These are phyloP conservation scores for Clarkia xantiana DNA, from an alignment of 345 rosid genomes.

Conservation along the genomic window DNA sequence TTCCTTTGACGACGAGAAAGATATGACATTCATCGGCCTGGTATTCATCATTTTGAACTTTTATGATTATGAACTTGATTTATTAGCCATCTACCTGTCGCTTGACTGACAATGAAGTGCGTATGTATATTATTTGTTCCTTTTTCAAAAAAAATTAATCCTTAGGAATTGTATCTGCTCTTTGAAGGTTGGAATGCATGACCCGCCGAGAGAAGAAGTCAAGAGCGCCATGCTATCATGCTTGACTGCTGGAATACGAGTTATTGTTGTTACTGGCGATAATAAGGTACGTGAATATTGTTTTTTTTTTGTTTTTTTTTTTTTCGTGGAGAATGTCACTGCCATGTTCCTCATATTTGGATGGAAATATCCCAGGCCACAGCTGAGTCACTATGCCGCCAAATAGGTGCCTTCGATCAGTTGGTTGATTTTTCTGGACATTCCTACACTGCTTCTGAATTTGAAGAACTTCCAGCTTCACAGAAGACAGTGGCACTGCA, in stretches of 20 bases:
- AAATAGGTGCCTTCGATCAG: constrained; percentile 95
- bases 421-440: constrained; percentile 61
- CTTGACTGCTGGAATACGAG: constrained; percentile 99
- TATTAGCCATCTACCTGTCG: neutral
- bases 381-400: constrained; percentile 88
- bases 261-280: constrained; percentile 97
- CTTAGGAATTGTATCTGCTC: neutral
- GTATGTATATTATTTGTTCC: too few relatives aligned
- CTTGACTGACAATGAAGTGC: too few relatives aligned
- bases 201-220: constrained; percentile 98
- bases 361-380: constrained; percentile 57
- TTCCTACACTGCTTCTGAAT: constrained; percentile 92
- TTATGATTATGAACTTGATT: constrained; percentile 4
- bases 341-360: constrained; percentile 8
- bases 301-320: constrained; percentile 3
- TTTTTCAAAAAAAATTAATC: too few relatives aligned
- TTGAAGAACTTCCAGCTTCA: constrained; percentile 84
- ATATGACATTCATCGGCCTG: constrained; percentile 97
- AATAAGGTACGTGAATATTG: constrained; percentile 54
- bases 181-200: constrained; percentile 94
- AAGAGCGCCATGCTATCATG: constrained; percentile 89
- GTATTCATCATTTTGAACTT: constrained; percentile 56
- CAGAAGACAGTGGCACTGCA: constrained; percentile 78
- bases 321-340: constrained; percentile 1
- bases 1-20: constrained; percentile 75